Conservation (phyloP, 1,139 yeast species). For the Debaryomyces subglobosus region DNA sequence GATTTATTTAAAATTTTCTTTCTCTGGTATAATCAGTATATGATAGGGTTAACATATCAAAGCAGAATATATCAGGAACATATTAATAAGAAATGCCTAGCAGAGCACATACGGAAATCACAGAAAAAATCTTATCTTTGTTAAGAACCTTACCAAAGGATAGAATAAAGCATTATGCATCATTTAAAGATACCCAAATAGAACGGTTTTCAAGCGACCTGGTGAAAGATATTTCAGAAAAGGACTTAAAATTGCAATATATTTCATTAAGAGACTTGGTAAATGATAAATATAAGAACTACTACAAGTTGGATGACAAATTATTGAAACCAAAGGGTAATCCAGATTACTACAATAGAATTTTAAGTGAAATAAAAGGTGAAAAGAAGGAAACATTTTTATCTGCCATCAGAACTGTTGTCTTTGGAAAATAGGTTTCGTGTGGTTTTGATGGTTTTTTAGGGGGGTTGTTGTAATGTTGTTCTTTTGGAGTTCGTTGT, state of each 20-base stretch:
- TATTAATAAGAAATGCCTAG: conserved; percentile 11
- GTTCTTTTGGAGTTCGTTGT: neutral
- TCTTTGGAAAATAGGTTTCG: conserved; percentile 58
- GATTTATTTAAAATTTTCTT: neutral
- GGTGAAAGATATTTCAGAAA: conserved; percentile 37
- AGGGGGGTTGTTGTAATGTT: neutral
- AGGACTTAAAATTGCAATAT: conserved; percentile 61
- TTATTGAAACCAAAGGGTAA: conserved; percentile 79
- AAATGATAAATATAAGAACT: conserved; percentile 63
- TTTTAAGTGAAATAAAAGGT: conserved; percentile 73
- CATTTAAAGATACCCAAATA: conserved; percentile 67
- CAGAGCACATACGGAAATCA: conserved; percentile 27
- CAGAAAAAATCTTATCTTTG: conserved; percentile 41
- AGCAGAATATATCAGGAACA: neutral
- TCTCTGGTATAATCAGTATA: neutral
- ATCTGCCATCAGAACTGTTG: conserved; percentile 67
- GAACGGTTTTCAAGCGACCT: conserved; percentile 46
- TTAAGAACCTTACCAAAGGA: conserved; percentile 62
- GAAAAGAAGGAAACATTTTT: conserved; percentile 67
- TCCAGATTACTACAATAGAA: conserved; percentile 73
- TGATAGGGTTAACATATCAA: neutral
- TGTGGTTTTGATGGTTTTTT: neutral
- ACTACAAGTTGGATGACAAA: conserved; percentile 67
- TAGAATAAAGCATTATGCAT: conserved; percentile 63
- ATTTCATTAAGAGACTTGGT: conserved; percentile 59